Base-by-base conservation (phyloP, 2,329 filamentous ascomycete genomes). In the Neurospora sp. region DNA sequence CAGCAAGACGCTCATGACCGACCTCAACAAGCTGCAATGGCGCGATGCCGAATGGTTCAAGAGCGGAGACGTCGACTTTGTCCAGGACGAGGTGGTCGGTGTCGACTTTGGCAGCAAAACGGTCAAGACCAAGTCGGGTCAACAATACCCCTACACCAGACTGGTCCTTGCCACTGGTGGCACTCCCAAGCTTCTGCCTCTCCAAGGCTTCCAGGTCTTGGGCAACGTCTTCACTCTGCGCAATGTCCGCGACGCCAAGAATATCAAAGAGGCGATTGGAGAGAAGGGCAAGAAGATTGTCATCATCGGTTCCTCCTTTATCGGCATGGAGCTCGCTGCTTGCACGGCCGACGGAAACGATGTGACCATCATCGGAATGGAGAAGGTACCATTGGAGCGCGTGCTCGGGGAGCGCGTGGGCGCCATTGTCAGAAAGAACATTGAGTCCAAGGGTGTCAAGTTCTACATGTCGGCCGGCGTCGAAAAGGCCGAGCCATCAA, bases 241-340 rank as follows among this genome's bases (percentile, higher is more conserved):
- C 69, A 89, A 84, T 11, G 84, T 96, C n/a, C 85, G 89, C 57
- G 90, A 98, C 77, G 88, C 90, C 0, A 88, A 94, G 78, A 85
- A 85, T 70, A 97, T 99, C 74, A 85, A 93, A 36, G 85, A 83
- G 1, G 92, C 93, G 6, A 91, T 97, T 66, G 93, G 93, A 38
- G 88, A 92, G 66, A 91, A 92, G 77, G 89, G 88, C 71, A 97
- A 97, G 85, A 97, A 97, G 80, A 89, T 99, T 74, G 93, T 97
- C 66, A 85, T 99, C 15, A 85, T 99, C 69, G 96, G 96, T 52
- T 95, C 91, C 71, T 97, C 93, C 0, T 99, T 99, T 80, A 99
- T 99, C 77, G 96, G 96, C 52, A 96, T 99, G 92, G 96, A 99
- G 80, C 88, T 96, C n/a, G 95, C 92, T 72, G 96, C 94, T 73